Percentiles rank a stretch among this genome's conserved stretches.
Evolutionary conservation across 192 early-diverging fungal species (phyloP).

Genomic region (Coemansia nantahalensis): DNA sequence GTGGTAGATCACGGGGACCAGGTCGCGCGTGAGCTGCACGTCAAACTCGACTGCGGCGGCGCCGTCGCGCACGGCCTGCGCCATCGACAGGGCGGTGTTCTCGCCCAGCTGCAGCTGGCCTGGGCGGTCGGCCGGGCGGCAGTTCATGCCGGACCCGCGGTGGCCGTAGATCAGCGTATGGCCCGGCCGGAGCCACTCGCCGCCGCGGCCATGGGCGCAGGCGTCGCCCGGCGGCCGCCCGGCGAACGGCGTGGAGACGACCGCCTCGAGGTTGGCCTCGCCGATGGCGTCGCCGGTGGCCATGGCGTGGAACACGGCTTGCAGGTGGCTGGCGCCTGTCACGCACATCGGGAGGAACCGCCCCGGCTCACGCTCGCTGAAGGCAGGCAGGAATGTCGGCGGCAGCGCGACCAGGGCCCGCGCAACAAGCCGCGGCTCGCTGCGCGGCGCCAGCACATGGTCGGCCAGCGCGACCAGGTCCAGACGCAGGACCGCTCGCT

Average conservation of each 20-base stretch:
- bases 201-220: background rate
- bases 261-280: constrained; percentile 32
- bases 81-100: constrained; percentile 87
- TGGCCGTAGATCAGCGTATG: constrained; percentile 73
- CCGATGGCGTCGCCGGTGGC: constrained; percentile 28
- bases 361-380: constrained; percentile 31
- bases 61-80: constrained; percentile 77
- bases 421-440: constrained; percentile 35
- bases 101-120: constrained; percentile 79
- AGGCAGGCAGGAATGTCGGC: constrained; percentile 18
- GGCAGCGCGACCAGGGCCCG: constrained; percentile 35
- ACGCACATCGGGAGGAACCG: constrained; percentile 24
- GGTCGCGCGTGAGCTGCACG: constrained; percentile 89
- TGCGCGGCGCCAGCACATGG: constrained; percentile 28
- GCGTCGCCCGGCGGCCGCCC: background rate
- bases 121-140: constrained; percentile 38
- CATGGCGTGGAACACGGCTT: constrained; percentile 23
- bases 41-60: constrained; percentile 93
- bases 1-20: constrained; percentile 86
- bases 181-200: constrained; percentile 31
- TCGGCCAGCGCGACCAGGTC: constrained; percentile 46
- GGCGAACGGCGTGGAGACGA: constrained; percentile 37
- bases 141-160: constrained; percentile 86
- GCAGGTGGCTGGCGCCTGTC: constrained; percentile 35
- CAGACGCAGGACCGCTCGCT: constrained; percentile 42